Base-by-base conservation (phyloP, 73 alveolate species). In the Paraurostyla sp. region DNA sequence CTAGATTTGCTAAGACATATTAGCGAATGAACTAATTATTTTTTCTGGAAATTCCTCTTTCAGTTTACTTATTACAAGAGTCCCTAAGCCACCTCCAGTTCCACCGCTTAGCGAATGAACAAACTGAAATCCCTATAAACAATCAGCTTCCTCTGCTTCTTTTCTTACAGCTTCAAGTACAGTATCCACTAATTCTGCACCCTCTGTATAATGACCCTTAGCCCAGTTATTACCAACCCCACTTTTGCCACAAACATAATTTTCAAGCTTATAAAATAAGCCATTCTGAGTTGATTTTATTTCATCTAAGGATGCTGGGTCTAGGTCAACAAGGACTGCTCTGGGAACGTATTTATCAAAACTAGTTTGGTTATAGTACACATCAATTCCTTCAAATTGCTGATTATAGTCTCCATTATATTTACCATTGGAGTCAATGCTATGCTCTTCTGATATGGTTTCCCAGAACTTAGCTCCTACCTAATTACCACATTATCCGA, bases 211-310 rank as follows among this genome's bases (percentile, higher is more conserved):
- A 87, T 97, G 99, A 68, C 99, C 99, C 96, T 98, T 98, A 82
- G 99, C 99, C 99, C 99, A 98, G 95, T 98, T 98, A 97, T 97
- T 97, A 57, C 99, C 99, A 38, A 99, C 99, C 46, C 99, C 99
- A 40, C 98, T 90, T 93, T 97, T 96, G 16, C 99, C 99, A 84
- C 95, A 96, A 80, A 98, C 98, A 94, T 97, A 97, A 99, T 97
- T 98, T 93, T 98, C 99, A 15, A 99, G 99, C 90, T 99, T 96
- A 99, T 97, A 98, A 87, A 98, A 96, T 94, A 97, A 98, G 46
- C 99, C 99, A 85, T 95, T 96, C 45, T 99, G 99, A 36, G 98
- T 99, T 22, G 99, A 99, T 89, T 99, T 94, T 87, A 95, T 98
- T 38, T 98, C 94, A 94, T 98, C 99, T 99, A 98, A 95, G 65